phyloP scores from a whole-genome alignment of 805 yeast genomes.

The Wickerhamiella nectarea region DNA sequence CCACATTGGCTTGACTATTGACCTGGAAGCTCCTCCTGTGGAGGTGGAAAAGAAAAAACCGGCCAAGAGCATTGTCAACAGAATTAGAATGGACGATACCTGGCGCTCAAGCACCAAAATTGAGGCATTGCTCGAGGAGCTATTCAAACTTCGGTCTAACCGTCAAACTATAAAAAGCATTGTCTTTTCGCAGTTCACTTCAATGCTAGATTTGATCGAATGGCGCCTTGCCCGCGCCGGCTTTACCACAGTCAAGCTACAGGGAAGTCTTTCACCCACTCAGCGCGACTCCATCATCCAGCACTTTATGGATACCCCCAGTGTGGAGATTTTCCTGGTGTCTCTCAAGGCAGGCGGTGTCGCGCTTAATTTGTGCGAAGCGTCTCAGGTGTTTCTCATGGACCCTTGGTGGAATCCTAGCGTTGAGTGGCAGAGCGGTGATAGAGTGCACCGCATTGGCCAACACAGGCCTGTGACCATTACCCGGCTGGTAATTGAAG shows the following conservation, averaged over 20 bases:
- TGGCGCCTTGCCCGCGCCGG: constrained; percentile 95
- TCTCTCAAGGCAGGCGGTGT: constrained; percentile 98
- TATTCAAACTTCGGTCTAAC: constrained; percentile 75
- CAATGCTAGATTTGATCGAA: constrained; percentile 90
- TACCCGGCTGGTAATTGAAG: constrained; percentile 87
- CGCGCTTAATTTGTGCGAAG: constrained; percentile 90
- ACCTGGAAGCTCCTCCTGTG: constrained; percentile 71
- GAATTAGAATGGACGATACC: constrained; percentile 67
- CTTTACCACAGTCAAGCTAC: constrained; percentile 81
- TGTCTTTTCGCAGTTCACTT: constrained; percentile 93
- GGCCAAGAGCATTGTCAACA: constrained; percentile 55
- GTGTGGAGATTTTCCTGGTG: constrained; percentile 86
- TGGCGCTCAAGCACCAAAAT: constrained; percentile 96
- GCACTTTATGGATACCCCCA: constrained; percentile 83
- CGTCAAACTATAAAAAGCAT: constrained; percentile 83
- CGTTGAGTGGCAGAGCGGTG: constrained; percentile 97
- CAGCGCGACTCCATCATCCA: constrained; percentile 87
- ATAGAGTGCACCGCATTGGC: constrained; percentile 94
- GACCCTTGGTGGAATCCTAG: constrained; percentile 99
- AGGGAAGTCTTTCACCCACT: constrained; percentile 93
- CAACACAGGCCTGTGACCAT: constrained; percentile 89
- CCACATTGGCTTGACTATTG: constrained; percentile 84
- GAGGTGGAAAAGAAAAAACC: constrained; percentile 46
- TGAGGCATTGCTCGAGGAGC: constrained; percentile 88
- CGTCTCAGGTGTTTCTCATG: constrained; percentile 86